Percentiles rank a stretch among this genome's conserved stretches.
These are phyloP conservation scores for Neopestalotiopsis sp. DNA, from an alignment of 2,329 filamentous ascomycete species.

Conservation along the genomic window DNA sequence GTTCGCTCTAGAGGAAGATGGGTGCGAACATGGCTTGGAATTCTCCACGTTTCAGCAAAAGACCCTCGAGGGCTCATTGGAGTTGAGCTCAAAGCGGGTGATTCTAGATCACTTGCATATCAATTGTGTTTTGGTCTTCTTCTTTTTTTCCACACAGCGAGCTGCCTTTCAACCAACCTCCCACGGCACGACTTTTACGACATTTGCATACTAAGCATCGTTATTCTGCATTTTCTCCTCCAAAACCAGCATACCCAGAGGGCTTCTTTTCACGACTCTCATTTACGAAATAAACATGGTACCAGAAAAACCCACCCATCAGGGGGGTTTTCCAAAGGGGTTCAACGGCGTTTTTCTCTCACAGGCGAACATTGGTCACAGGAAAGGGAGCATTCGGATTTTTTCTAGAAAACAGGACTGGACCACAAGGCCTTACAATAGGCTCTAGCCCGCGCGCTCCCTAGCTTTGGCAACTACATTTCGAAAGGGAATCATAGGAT, in stretches of 20 bases:
- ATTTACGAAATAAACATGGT: conserved; percentile 1
- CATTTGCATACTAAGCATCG: conserved; percentile 12
- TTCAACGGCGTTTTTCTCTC: not conserved
- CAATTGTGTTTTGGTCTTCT: not conserved
- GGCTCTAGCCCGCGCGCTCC: not conserved
- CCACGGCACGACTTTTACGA: conserved; percentile 10
- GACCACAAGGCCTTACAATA: not conserved
- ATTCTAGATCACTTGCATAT: not conserved
- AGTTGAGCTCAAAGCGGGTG: not conserved
- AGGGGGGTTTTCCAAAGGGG: not conserved
- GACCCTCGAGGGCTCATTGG: too few relatives aligned
- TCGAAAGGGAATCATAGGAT: too few relatives aligned
- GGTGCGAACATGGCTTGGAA: too few relatives aligned
- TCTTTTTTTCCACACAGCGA: not conserved
- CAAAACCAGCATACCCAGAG: conserved; percentile 2
- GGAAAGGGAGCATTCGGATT: not conserved
- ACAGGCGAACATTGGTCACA: not conserved
- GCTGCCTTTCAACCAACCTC: not conserved
- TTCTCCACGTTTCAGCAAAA: too few relatives aligned
- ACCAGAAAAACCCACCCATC: not conserved
- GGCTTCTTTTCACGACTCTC: conserved; percentile 17
- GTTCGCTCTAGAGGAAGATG: too few relatives aligned
- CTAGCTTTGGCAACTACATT: not conserved
- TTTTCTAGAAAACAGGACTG: conserved; percentile 1
- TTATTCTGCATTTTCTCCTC: conserved; percentile 13